phyloP scores from a whole-genome alignment of 805 yeast genomes.

The Hanseniaspora meyeri region DNA sequence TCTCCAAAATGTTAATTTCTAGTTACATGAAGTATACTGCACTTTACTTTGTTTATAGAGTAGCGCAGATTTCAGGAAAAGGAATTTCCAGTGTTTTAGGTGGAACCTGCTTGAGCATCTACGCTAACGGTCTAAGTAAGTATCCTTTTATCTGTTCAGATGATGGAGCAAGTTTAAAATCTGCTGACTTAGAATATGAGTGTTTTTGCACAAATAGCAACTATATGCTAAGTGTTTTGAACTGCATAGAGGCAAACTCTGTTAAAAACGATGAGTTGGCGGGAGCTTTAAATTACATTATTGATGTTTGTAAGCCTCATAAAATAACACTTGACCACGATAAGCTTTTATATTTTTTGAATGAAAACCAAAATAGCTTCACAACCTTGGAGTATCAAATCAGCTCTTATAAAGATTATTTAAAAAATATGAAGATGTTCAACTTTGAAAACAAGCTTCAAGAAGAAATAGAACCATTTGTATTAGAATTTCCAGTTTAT shows the following conservation, averaged over 20 bases:
- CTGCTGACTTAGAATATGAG: conserved; percentile 27
- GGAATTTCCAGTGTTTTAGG: conserved; percentile 23
- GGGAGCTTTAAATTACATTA: conserved; percentile 25
- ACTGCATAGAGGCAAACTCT: conserved; percentile 28
- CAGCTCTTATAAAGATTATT: neutral
- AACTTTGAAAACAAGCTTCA: conserved; percentile 18
- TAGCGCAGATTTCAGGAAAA: neutral
- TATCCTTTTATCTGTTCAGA: conserved; percentile 27
- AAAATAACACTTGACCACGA: conserved; percentile 21
- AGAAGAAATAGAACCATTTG: conserved; percentile 13
- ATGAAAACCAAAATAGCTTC: neutral
- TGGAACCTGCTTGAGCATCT: conserved; percentile 28
- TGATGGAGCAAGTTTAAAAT: neutral
- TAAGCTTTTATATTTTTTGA: conserved; percentile 23
- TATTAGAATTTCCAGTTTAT: conserved; percentile 23
- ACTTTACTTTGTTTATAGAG: neutral
- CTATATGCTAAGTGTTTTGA: conserved; percentile 29
- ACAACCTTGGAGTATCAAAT: neutral
- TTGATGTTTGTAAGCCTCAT: conserved; percentile 28
- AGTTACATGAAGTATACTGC: neutral
- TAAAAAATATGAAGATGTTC: conserved; percentile 18
- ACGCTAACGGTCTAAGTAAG: conserved; percentile 25
- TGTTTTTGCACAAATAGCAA: conserved; percentile 28
- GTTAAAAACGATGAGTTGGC: conserved; percentile 23
- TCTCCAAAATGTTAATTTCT: neutral